Evolutionary conservation across 257 asterid species (phyloP).

Genomic region (Solanum phureja): DNA sequence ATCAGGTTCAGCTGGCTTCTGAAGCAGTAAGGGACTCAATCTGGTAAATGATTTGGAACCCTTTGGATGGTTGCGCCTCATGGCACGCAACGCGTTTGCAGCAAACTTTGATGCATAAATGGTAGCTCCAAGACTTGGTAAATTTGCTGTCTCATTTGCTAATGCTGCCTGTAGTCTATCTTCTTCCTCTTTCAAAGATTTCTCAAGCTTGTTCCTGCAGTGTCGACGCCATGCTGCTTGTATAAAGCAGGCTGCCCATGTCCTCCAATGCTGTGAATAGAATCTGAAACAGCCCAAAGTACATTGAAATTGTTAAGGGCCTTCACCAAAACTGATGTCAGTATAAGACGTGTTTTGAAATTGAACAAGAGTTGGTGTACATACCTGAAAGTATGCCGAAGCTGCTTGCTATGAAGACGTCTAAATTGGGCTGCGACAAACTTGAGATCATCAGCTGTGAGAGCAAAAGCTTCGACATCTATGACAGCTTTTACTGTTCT

Average conservation of each 20-base stretch:
- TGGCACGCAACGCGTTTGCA: slow-evolving; percentile 23
- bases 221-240: slow-evolving; percentile 63
- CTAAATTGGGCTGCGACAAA: slow-evolving; percentile 23
- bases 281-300: slow-evolving; percentile 14
- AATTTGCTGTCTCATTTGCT: slow-evolving; percentile 12
- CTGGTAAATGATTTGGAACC: slow-evolving; percentile 19
- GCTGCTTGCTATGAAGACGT: slow-evolving; percentile 23
- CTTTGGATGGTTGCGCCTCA: neutral
- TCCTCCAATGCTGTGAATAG: slow-evolving; percentile 64
- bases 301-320: neutral
- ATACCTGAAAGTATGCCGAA: slow-evolving; percentile 21
- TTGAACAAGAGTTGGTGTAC: neutral
- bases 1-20: slow-evolving; percentile 67
- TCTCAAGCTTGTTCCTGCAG: slow-evolving; percentile 37
- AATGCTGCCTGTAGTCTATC: slow-evolving; percentile 22
- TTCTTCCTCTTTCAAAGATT: slow-evolving; percentile 34
- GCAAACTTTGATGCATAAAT: slow-evolving; percentile 53
- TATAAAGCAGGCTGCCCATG: slow-evolving; percentile 66
- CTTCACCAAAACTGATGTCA: slow-evolving; percentile 33
- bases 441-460: slow-evolving; percentile 18
- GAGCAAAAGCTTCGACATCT: slow-evolving; percentile 21
- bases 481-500: slow-evolving; percentile 20
- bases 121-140: slow-evolving; percentile 32
- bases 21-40: slow-evolving; percentile 34
- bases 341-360: neutral